Percentiles rank a stretch among this genome's conserved stretches.
Conservation (phyloP, 108 stramenopile genomes). For the Nitzschia sp. region DNA sequence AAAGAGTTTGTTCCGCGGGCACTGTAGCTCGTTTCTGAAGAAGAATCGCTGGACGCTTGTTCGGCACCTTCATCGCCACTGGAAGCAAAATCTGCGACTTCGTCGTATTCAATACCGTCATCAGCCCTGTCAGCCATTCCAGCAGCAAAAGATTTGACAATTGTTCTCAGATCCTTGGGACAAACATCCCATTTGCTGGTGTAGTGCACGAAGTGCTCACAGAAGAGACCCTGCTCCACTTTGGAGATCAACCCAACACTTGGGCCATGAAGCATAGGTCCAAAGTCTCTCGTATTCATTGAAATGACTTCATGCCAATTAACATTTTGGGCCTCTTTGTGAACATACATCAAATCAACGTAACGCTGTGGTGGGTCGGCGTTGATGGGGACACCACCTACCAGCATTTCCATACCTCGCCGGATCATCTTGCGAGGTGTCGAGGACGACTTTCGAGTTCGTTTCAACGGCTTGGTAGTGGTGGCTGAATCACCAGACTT, state of each 20-base stretch:
- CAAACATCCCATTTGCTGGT: constrained; percentile 81
- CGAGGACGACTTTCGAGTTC: neutral
- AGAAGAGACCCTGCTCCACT: constrained; percentile 52
- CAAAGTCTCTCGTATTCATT: constrained; percentile 72
- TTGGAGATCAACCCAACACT: constrained; percentile 50
- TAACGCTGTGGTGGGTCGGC: constrained; percentile 81
- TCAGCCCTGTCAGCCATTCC: neutral
- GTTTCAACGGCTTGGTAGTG: neutral
- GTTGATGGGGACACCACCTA: constrained; percentile 84
- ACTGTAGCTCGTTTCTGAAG: neutral
- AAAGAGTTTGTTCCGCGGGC: neutral
- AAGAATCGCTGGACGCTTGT: neutral
- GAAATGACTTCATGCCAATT: constrained; percentile 61
- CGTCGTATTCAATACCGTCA: neutral
- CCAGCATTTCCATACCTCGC: constrained; percentile 90
- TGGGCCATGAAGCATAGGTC: constrained; percentile 61
- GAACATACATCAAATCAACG: constrained; percentile 62
- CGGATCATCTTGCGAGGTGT: constrained; percentile 68
- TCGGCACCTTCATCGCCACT: no score
- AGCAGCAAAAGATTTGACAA: constrained; percentile 36
- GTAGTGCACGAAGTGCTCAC: constrained; percentile 65
- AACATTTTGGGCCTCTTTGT: constrained; percentile 27
- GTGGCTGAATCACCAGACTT: neutral
- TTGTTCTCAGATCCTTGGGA: constrained; percentile 57
- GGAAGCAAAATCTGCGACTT: neutral